Percentiles rank a stretch among this genome's conserved stretches.
These are phyloP conservation scores for Epichloe amarillans DNA, from an alignment of 2,329 filamentous ascomycete species.

Conservation along the genomic window DNA sequence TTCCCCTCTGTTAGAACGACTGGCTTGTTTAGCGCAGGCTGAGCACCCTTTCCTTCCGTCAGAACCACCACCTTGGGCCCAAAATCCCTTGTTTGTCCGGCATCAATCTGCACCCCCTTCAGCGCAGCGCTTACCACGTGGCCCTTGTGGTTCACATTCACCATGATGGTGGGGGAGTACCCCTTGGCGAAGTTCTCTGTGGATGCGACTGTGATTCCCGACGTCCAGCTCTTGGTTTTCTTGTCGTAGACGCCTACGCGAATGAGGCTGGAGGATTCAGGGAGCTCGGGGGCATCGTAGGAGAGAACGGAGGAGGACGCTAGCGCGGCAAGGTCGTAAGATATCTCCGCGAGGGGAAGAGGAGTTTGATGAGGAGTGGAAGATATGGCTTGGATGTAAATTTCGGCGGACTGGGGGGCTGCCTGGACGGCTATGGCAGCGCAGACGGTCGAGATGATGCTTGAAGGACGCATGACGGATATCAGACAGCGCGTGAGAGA, in stretches of 20 bases:
- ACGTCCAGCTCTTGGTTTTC: conserved; percentile 32
- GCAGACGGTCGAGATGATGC: conserved; percentile 29
- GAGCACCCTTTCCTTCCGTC: conserved; percentile 33
- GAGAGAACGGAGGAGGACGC: conserved; percentile 33
- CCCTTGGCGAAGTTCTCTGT: conserved; percentile 47
- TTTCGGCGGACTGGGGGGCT: conserved; percentile 30
- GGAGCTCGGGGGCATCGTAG: conserved; percentile 44
- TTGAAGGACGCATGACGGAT: conserved; percentile 27
- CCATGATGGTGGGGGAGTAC: conserved; percentile 39
- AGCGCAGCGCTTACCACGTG: conserved; percentile 36
- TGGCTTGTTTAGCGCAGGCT: conserved; percentile 49
- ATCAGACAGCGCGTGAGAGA: not conserved
- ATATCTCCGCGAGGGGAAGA: conserved; percentile 40
- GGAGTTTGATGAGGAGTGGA: conserved; percentile 15
- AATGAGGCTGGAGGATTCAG: conserved; percentile 32
- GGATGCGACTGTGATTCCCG: conserved; percentile 41
- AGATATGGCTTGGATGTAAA: conserved; percentile 41
- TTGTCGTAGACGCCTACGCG: conserved; percentile 46
- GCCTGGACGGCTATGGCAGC: conserved; percentile 26
- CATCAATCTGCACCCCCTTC: conserved; percentile 47
- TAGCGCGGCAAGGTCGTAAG: conserved; percentile 35
- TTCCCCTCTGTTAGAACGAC: conserved; percentile 49
- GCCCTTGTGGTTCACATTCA: conserved; percentile 34
- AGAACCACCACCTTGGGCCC: conserved; percentile 44
- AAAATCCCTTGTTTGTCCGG: conserved; percentile 51